Base-by-base conservation (phyloP, 2,329 filamentous ascomycete genomes). In the Hypoxylon sp. region DNA sequence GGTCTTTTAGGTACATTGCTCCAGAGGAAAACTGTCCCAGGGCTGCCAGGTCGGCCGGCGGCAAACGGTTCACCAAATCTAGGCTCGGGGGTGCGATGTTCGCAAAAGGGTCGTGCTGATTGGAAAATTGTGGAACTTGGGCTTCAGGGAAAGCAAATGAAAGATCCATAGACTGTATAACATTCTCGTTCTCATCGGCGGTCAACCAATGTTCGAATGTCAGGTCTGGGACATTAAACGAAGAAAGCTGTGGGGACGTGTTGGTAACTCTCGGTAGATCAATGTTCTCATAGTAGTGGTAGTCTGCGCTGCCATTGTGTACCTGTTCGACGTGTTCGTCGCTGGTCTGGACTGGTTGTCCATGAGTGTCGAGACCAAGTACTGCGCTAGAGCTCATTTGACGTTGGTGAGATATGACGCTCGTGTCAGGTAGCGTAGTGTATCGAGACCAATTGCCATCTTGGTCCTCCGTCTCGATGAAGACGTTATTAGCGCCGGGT, bases 401-500 rank as follows among this genome's bases (percentile, higher is more conserved):
- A 1, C 17, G 19, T 53, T 29, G 22, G 35, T 1, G 10, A 6
- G 19, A 5, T 2, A 6, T n/a, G 10, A 24, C 37, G 31, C 50
- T 47, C 24, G 19, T 9, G 19, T 44, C 8, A 13, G 31, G 13
- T 11, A 29, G 10, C 11, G 5, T 11, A 5, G 13, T 53, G n/a
- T 66, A 42, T 33, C 6, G 59, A 62, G 57, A 50, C 66, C 66
- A 69, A 35, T 35, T 47, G 3, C 63, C 63, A 9, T 58, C 29
- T 26, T 22, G 29, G 10, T 33, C 51, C 47, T 67, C 57, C 5
- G 50, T 46, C 22, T 71, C 63, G 13, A 71, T 53, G 14, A 22
- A 42, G 11, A 42, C 29, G 13, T 64, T 17, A 19, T 42, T 55
- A 22, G 31, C 17, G 13, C 11, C 5, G 14, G 8, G 3, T 6